Evolutionary conservation across 2,329 filamentous ascomycete species (phyloP), one percentile per base, ranked within the genome.

Genomic region (Sodiomyces alkalinus): DNA sequence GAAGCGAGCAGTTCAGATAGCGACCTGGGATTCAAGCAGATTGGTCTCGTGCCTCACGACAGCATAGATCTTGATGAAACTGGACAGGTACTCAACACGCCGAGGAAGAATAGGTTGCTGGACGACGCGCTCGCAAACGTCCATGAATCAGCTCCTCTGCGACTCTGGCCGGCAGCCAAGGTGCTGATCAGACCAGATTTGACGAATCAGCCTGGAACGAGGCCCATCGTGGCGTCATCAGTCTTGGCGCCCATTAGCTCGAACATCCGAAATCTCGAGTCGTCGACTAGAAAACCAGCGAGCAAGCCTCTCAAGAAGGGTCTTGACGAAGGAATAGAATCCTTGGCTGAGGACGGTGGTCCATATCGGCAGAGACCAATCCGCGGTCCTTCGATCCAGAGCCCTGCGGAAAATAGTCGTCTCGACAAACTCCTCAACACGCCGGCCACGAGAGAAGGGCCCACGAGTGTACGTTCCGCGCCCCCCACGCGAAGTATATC

Each of bases 41-140:
- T 22, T 48, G 46, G 22, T 36, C 7, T 35, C 11, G 35, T 35
- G 26, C 34, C 36, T 7, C 52, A 65, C 22, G 70, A 73, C 28
- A 77, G 69, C 30, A 56, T 77, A 28, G 73, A 79, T 41, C 53
- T 78, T 8, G 65, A 72, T 40, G 56, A 62, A 22, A 49, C 58
- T 28, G 61, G 57, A 6, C 47, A 46, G 22, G 49, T 26, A 51
- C 61, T 40, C 45, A 37, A 55, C 28, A 68, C 58, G 9, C 57
- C 55, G 28, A 51, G 50, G 36, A 57, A 61, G n/a, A 31, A 32
- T 11, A 34, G 32, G 21, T 14, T 25, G 9, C 6, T 21, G 8
- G 23, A 17, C 18, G 16, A 19, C 16, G 9, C 22, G 8, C 10
- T 16, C 9, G 19, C 12, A 8, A 10, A 16, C 16, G 14, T n/a